Base-by-base conservation (phyloP, 306 rosid genomes). In the Casuarina equisetifolia region DNA sequence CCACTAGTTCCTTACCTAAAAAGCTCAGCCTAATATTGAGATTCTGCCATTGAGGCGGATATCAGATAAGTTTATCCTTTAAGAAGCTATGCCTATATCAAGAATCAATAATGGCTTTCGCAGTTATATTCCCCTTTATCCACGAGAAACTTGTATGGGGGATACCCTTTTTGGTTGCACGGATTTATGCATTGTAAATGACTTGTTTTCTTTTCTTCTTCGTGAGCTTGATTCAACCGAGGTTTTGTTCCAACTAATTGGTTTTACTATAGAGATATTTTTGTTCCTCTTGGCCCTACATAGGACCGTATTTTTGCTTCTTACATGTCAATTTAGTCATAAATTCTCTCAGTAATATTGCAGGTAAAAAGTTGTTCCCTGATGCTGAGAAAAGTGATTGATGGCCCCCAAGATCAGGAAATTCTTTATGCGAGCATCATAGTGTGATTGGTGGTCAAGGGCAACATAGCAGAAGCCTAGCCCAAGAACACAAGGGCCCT, bases 351-450 rank as follows among this genome's bases (percentile, higher is more conserved):
- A 20, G n/a, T 67, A 42, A 13, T 17, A 42, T 67, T 67, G 36
- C 71, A 67, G 71, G 71, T 67, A 8, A 40, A 58, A 58, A 40
- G 49, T 40, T 66, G 49, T 12, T 66, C 50, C 3, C 11, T 66
- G n/a, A 40, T 40, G 20, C 9, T 40, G 71, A 66, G 50, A 17
- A 13, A 66, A 40, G 35, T 2, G 6, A 39, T 17, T 11, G 17
- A 66, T 5, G 20, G 12, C 46, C 45, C 45, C 6, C 19, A 38
- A 43, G 71, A n/a, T 50, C 40, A 35, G 6, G 12, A 6, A 66
- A 16, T 67, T 40, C 64, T 67, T 62, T 36, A 3, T 44, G 35
- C 17, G 71, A 40, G 51, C 71, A 8, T 17, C n/a, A 12, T 17
- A 42, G 50, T 12, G 17, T 1, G 6, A 66, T 66, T 19, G 4